Base-by-base conservation (phyloP, 2,329 filamentous ascomycete species). In the Uncinocarpus reesii region DNA sequence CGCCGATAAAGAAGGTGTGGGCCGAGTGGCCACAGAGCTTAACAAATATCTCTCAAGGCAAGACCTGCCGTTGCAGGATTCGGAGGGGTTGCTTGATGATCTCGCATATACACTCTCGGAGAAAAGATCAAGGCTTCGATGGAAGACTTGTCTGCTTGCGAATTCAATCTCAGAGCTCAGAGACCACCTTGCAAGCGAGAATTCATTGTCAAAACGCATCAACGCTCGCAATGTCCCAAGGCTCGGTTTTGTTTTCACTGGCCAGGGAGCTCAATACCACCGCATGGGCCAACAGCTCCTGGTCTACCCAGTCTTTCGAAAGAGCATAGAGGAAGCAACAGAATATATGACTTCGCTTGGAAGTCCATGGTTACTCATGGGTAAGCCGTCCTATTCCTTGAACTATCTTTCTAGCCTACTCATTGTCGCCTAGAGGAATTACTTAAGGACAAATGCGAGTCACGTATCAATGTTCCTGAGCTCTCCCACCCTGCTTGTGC, bases 201-300 rank as follows among this genome's bases (percentile, higher is more conserved):
- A 50, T 2, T 20, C 16, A 18, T 10, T 55, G 53, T 54, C 37
- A 51, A 56, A 23, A 36, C 47, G 52, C 51, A 10, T 56, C 48
- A 31, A 48, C 47, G 7, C 53, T 49, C 24, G 58, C 49, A 3
- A 54, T 51, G 1, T 43, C 3, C 53, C 50, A 3, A 26, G 49
- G 11, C 34, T 67, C 6, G 60, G 53, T 8, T 67, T 65, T 45
- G 57, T 67, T n/a, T 67, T 67, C 47, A 66, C 65, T 2, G 65
- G 65, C 0, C 65, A 68, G 43, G 65, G 65, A 3, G 65, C 65
- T 11, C 64, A 67, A 34, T 67, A 62, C 48, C 50, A 55, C 32
- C 47, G 47, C 1, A 67, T 68, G 65, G 65, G 65, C 0, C 49
- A 53, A 18, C 57, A 62, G n/a, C 57, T 66, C 5, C 15, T 42